These are phyloP conservation scores for Artemisia argyi DNA, from an alignment of 129 eudicot species.

Conservation along the genomic window DNA sequence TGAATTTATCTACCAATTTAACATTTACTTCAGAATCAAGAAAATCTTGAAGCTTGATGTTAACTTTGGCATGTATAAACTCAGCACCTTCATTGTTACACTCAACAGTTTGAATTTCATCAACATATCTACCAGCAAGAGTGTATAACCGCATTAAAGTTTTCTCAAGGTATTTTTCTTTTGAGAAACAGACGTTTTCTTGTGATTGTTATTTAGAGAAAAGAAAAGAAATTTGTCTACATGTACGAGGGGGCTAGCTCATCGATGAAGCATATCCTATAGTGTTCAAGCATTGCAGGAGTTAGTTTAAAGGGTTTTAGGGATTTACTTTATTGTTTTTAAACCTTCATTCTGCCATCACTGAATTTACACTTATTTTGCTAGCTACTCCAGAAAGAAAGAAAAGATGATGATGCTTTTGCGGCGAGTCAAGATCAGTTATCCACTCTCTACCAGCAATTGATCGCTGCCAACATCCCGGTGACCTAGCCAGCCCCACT, in stretches of 20 bases:
- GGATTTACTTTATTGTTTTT: neutral
- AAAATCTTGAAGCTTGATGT: neutral
- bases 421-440: too few species aligned
- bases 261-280: neutral
- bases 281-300: neutral
- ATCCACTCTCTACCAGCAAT: too few species aligned
- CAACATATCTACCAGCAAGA: slow-evolving; percentile 2
- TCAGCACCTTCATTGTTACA: slow-evolving; percentile 6
- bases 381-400: neutral
- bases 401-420: neutral
- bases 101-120: neutral
- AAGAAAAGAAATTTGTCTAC: neutral
- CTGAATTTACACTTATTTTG: neutral
- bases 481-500: too few species aligned
- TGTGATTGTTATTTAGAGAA: neutral
- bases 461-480: too few species aligned
- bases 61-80: neutral
- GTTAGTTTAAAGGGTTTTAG: neutral
- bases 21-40: neutral
- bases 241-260: neutral
- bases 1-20: neutral
- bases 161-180: neutral
- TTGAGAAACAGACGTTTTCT: neutral
- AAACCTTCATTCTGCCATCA: neutral
- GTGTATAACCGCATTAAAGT: neutral